Evolutionary conservation across 2,329 filamentous ascomycete genomes (phyloP), one percentile per base, ranked within the genome.

Genomic region (Cytospora schulzeri): DNA sequence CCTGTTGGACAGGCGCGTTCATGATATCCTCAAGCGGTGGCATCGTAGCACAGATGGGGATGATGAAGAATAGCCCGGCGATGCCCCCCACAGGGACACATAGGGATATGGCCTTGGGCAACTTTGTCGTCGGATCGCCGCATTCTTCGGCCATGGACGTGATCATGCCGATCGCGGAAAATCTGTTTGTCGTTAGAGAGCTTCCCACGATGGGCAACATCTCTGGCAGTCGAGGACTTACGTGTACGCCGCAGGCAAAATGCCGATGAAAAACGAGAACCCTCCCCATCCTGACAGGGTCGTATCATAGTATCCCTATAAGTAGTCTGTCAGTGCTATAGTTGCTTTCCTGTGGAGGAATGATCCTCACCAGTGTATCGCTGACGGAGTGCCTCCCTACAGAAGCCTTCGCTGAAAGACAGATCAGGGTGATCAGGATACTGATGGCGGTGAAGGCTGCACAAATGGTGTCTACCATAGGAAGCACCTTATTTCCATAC

Each of bases 221-320:
- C 0, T 12, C 6, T 9, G 1, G 12, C 5, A 15, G 14, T 2
- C n/a, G 35, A 28, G n/a, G 19, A 35, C 74, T 71, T 55, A 76
- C 67, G 80, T 83, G 69, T 86, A 87, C 9, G 84, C 83, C 0
- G 83, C 79, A 2, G 85, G 86, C 3, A 88, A 75, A 12, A 88
- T 78, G 26, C 86, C 85, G 65, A 89, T 87, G 73, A 86, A 87
- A 73, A 88, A 88, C 0, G 83, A 84, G 70, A 88, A 88, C 17
- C 75, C 76, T 3, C 81, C 81, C 84, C 85, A 88, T 11, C 86
- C 85, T 0, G 84, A 81, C 15, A 86, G 75, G 5, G 76, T 78
- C 1, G 78, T 78, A 67, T 88, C 85, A 69, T 86, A 88, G 66
- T 86, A 76, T 0, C 82, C 81, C n/a, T 76, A 24, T 24, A 45